phyloP scores from a whole-genome alignment of 345 rosid species.

The Schrenkiella parvula region DNA sequence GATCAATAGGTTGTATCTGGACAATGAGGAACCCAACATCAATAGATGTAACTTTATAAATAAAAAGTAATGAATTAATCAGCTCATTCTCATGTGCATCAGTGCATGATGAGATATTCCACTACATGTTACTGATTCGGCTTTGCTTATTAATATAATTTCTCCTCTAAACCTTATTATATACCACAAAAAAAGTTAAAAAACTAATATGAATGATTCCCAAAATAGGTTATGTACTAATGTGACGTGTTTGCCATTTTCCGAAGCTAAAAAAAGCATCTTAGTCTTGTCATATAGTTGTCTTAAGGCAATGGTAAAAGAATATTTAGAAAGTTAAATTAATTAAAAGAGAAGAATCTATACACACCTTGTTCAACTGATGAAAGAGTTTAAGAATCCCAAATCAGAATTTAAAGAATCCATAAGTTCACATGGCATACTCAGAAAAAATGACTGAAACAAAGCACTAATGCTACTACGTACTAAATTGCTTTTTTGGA shows the following conservation, averaged over 20 bases:
- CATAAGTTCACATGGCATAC: constrained; percentile 7
- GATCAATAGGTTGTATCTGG: constrained; percentile 9
- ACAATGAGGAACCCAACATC: neutral
- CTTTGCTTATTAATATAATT: constrained; percentile 11
- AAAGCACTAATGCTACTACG: neutral
- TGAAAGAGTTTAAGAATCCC: neutral
- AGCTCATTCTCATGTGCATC: constrained; percentile 7
- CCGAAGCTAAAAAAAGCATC: constrained; percentile 6
- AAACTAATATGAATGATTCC: constrained; percentile 9
- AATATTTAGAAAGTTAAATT: constrained; percentile 1
- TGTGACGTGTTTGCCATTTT: constrained; percentile 21
- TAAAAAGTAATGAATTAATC: constrained; percentile 1
- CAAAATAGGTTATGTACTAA: constrained; percentile 4
- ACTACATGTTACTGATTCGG: constrained; percentile 17
- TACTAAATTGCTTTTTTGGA: neutral
- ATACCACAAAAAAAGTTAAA: neutral
- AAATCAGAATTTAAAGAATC: constrained; percentile 1
- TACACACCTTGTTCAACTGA: neutral
- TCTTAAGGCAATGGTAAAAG: constrained; percentile 12
- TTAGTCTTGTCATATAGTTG: constrained; percentile 23
- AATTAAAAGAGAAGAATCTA: constrained; percentile 6
- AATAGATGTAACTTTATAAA: constrained; percentile 19
- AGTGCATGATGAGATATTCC: constrained; percentile 23
- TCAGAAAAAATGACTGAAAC: neutral
- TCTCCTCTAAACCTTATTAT: neutral